Evolutionary conservation across 2,329 filamentous ascomycete genomes (phyloP), one percentile per base, ranked within the genome.

Genomic region (Ophiocordyceps camponoti-saundersi): DNA sequence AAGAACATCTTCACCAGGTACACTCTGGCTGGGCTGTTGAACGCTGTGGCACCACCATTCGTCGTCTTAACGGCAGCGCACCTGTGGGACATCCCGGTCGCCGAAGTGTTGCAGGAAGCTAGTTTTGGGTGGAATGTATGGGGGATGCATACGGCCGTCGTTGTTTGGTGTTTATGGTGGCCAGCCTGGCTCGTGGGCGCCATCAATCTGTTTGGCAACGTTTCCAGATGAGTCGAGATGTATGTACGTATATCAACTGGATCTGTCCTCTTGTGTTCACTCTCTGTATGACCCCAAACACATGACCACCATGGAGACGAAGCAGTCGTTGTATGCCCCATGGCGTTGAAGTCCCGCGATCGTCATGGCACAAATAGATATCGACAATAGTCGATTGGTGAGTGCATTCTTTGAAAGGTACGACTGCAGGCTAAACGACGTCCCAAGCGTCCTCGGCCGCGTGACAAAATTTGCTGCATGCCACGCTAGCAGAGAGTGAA

Each of bases 381-480:
- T 29, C 26, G 26, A 29, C 26, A 10, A 29, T 11, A 2, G 26
- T 2, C 8, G 26, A 10, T 29, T 29, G 26, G 8, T 26, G 4
- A 5, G 23, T 5, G 23, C 26, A 6, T 29, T 29, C 5, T 29
- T 2, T 29, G 4, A 29, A 29, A 40, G n/a, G 36, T 18, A 18
- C 18, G n/a, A 40, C n/a, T 4, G n/a, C n/a, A 20, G 22, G 3
- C 73, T 80, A 98, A 58, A 95, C 77, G 56, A 98, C 85, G 60
- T 86, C 80, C 92, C 92, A 98, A 34, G 83, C 82, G 64, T 98
- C 92, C 67, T 98, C 92, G 42, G 89, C 90, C 40, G 90, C 92
- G 66, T 98, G 92, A 67, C 92, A 96, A 72, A 98, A 96, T 66
- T 96, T 98, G 78, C 90, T 95, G 75, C 92, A 98, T 42, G 92